Percentiles rank a stretch among this genome's conserved stretches.
phyloP scores from a whole-genome alignment of 2,329 filamentous ascomycete species.

The Neurospora sp. region DNA sequence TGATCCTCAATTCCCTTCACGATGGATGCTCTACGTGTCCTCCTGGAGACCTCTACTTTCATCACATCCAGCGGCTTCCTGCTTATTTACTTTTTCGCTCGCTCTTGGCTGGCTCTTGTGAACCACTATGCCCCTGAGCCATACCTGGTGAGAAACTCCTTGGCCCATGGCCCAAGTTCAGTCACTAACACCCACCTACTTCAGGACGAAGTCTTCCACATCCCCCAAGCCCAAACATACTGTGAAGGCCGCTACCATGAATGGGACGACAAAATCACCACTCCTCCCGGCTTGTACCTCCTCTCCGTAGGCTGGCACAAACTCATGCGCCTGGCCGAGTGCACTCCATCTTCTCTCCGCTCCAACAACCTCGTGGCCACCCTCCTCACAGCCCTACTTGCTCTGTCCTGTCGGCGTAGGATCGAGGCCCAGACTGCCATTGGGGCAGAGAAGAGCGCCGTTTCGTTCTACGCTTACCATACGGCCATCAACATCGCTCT shows the following conservation, averaged over 20 bases:
- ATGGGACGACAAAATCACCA: slow-evolving; percentile 98
- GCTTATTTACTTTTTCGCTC: slow-evolving; percentile 20
- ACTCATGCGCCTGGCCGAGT: slow-evolving; percentile 21
- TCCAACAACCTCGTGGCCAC: slow-evolving; percentile 37
- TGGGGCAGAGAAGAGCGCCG: slow-evolving; percentile 11
- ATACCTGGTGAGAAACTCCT: slow-evolving; percentile 37
- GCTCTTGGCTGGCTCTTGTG: slow-evolving; percentile 30
- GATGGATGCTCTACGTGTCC: slow-evolving; percentile 8
- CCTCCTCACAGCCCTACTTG: slow-evolving; percentile 32
- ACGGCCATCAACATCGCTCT: slow-evolving; percentile 69
- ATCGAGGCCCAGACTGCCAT: slow-evolving; percentile 34
- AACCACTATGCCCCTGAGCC: slow-evolving; percentile 36
- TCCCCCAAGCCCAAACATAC: slow-evolving; percentile 84
- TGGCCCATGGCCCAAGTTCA: background rate
- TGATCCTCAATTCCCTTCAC: background rate
- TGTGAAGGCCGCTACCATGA: slow-evolving; percentile 62
- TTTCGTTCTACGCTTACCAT: slow-evolving; percentile 37
- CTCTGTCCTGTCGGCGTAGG: slow-evolving; percentile 41
- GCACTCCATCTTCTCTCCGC: slow-evolving; percentile 34
- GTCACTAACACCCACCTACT: background rate
- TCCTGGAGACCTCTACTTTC: background rate
- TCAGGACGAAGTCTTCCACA: slow-evolving; percentile 80
- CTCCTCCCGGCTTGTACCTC: slow-evolving; percentile 72
- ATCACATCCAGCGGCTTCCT: slow-evolving; percentile 7
- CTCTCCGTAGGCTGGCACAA: slow-evolving; percentile 32